phyloP scores from a whole-genome alignment of 805 yeast genomes.

The Wickerhamiella qilinensis region DNA sequence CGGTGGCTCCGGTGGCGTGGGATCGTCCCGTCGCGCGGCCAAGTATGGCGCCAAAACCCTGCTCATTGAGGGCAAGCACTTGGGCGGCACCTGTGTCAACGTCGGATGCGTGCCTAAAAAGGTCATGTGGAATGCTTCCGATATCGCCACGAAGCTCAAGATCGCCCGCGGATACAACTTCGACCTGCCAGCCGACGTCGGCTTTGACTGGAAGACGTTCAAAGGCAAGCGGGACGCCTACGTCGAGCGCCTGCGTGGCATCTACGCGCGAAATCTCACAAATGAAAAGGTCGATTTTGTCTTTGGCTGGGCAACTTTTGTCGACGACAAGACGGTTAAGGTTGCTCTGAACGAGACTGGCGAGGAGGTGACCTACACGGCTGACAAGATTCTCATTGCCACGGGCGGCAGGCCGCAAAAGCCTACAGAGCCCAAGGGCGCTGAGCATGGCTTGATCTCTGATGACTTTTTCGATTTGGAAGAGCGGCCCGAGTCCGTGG shows the following conservation, averaged over 20 bases:
- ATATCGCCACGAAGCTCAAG: slow-evolving; percentile 56
- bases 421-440: slow-evolving; percentile 62
- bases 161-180: slow-evolving; percentile 80
- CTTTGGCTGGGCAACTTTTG: slow-evolving; percentile 74
- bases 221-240: slow-evolving; percentile 89
- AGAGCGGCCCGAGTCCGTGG: slow-evolving; percentile 79
- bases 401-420: slow-evolving; percentile 79
- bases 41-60: slow-evolving; percentile 74
- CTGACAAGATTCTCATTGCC: slow-evolving; percentile 74
- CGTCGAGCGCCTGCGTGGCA: slow-evolving; percentile 73
- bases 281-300: slow-evolving; percentile 81
- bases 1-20: slow-evolving; percentile 98
- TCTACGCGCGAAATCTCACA: slow-evolving; percentile 71
- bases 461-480: slow-evolving; percentile 80
- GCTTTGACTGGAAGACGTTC: slow-evolving; percentile 69
- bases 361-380: slow-evolving; percentile 43
- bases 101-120: slow-evolving; percentile 99
- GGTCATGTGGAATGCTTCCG: slow-evolving; percentile 97
- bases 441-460: slow-evolving; percentile 68
- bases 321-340: slow-evolving; percentile 38
- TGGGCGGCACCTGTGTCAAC: slow-evolving; percentile 98
- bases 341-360: slow-evolving; percentile 58
- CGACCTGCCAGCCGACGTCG: slow-evolving; percentile 35
- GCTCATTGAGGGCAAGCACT: slow-evolving; percentile 57
- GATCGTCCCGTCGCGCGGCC: slow-evolving; percentile 96